Evolutionary conservation across 345 rosid species (phyloP), one percentile per base, ranked within the genome.

Genomic region (Heritiera fomes): DNA sequence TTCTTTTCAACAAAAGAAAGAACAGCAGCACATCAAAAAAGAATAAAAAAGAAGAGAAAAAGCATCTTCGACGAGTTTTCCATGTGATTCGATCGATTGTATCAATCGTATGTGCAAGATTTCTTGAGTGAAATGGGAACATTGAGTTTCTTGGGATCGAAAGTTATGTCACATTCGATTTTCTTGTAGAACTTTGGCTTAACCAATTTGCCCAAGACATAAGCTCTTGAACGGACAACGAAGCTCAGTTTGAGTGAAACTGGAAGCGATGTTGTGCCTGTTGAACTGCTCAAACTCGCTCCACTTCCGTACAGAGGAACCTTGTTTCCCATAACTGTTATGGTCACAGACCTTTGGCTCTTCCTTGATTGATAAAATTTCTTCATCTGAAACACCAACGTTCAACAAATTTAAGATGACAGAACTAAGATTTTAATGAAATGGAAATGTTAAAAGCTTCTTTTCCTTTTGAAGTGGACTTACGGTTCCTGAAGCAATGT

Each of bases 271-370:
- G 90, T 62, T 62, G 90, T 79, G 82, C 90, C 78, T 18, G 91
- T 73, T 76, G 98, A 83, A 2, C 86, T 90, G 77, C 89, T 89
- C 82, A 95, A 76, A 38, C 89, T 87, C 1, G 94, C 89, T 71
- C 97, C 98, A 70, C 94, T 90, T 62, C 99, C 99, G 77, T 96
- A 94, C 77, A 96, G 71, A 0, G 99, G 99, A 50, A 94, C 92
- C 87, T 83, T 90, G 76, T 91, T 83, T 7, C 98, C 91, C 64
- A 61, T 85, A 20, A 96, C 87, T 9, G 85, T 78, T 1, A 96
- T 80, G 28, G 83, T 58, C 46, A 91, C 93, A 15, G 86, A 82
- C 73, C 91, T 87, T 9, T 94, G 87, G 77, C 97, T 90, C 78
- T 88, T 96, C 87, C 99, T 91, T 30, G 88, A 78, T 73, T 96